Conservation (phyloP, 345 rosid species). For the Cochlearia excelsa region DNA sequence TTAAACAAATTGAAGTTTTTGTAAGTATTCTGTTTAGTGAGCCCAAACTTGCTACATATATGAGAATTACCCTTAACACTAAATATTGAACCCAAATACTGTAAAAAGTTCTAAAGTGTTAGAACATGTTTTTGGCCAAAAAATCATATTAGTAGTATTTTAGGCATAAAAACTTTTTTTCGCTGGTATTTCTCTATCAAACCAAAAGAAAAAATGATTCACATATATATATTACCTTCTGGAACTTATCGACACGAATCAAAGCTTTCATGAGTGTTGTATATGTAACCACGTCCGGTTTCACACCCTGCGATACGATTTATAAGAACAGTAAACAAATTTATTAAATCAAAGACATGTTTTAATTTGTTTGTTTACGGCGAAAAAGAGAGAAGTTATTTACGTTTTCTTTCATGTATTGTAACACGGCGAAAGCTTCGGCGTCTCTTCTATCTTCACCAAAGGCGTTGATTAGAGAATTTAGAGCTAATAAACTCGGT, state of each 20-base stretch:
- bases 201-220: not conserved
- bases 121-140: no score
- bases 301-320: constrained; percentile 58
- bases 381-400: constrained; percentile 17
- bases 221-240: constrained; percentile 47
- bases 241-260: constrained; percentile 79
- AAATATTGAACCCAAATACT: no score
- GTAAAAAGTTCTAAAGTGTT: no score
- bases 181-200: not conserved
- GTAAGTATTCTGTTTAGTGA: no score
- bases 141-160: no score
- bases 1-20: no score
- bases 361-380: no score
- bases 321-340: not conserved
- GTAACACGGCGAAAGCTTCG: constrained; percentile 90
- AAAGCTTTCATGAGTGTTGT: constrained; percentile 95
- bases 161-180: no score
- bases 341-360: no score
- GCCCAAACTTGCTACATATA: no score
- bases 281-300: constrained; percentile 91
- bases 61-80: no score
- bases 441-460: constrained; percentile 90
- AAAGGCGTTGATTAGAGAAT: constrained; percentile 91
- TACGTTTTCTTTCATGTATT: constrained; percentile 92
- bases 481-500: constrained; percentile 83